phyloP scores from a whole-genome alignment of 1,139 yeast species.

The Nakaseomyces nivariensis region DNA sequence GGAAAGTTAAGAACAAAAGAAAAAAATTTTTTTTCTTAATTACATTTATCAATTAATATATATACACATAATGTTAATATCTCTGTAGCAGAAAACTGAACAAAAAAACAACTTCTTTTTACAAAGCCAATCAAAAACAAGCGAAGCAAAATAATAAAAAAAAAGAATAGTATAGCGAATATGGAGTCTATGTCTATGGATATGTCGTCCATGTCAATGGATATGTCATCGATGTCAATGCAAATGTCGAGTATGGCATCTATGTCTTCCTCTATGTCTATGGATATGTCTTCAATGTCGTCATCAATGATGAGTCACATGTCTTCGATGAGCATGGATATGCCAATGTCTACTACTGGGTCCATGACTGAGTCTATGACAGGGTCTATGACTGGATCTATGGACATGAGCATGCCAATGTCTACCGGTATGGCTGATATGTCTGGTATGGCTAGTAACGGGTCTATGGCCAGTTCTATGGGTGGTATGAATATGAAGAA shows the following conservation, averaged over 20 bases:
- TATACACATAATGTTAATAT: too few relatives aligned
- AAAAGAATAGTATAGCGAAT: background rate
- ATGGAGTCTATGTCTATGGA: slow-evolving; percentile 3
- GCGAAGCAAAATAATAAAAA: background rate
- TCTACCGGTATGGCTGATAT: slow-evolving; percentile 1
- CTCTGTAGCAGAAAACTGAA: too few relatives aligned
- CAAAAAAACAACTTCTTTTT: background rate
- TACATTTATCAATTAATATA: too few relatives aligned
- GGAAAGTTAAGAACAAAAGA: too few relatives aligned
- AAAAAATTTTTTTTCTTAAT: too few relatives aligned
- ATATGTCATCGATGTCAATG: slow-evolving; percentile 2
- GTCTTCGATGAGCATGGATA: slow-evolving; percentile 4
- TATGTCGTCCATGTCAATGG: slow-evolving; percentile 1
- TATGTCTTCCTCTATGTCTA: background rate
- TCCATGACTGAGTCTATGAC: background rate
- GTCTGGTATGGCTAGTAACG: slow-evolving; percentile 8
- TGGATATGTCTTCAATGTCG: slow-evolving; percentile 5
- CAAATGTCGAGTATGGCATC: slow-evolving; percentile 1
- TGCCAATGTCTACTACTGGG: background rate
- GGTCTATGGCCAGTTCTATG: slow-evolving; percentile 13
- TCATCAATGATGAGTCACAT: slow-evolving; percentile 3
- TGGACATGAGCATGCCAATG: slow-evolving; percentile 5
- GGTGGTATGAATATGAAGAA: slow-evolving; percentile 15
- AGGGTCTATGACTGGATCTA: slow-evolving; percentile 3
- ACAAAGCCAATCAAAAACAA: background rate